phyloP scores from a whole-genome alignment of 768 basidiomycete genomes.

The Roridomyces roridus region DNA sequence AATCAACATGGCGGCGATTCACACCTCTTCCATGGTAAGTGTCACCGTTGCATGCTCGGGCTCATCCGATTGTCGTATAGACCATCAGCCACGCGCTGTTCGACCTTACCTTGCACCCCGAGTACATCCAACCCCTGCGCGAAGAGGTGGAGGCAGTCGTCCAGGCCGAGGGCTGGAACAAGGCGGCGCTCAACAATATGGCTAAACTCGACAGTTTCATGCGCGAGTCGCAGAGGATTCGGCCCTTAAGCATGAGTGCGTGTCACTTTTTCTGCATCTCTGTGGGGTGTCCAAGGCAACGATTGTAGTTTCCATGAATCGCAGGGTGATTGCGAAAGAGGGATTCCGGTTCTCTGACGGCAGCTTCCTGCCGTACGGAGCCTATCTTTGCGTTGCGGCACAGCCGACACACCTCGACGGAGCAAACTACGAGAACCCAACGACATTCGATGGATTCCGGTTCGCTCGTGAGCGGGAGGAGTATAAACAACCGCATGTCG shows the following conservation, averaged over 20 bases:
- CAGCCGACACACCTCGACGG: constrained; percentile 31
- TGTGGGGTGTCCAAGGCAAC: not conserved
- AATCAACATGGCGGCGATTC: constrained; percentile 41
- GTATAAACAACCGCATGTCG: constrained; percentile 13
- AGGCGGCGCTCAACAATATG: constrained; percentile 45
- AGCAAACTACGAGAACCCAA: constrained; percentile 39
- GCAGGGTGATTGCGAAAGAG: constrained; percentile 29
- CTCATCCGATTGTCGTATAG: constrained; percentile 20
- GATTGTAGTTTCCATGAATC: constrained; percentile 31
- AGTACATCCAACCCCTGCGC: constrained; percentile 44
- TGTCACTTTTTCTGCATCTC: constrained; percentile 24
- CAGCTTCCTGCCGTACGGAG: constrained; percentile 35
- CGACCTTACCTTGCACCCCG: constrained; percentile 37
- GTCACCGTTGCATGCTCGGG: not conserved
- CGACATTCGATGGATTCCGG: constrained; percentile 54
- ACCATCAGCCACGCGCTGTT: constrained; percentile 44
- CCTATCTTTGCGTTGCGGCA: constrained; percentile 29
- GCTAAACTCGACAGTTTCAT: constrained; percentile 51
- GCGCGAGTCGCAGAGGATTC: constrained; percentile 45
- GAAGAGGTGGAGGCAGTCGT: constrained; percentile 60
- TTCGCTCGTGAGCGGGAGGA: constrained; percentile 43
- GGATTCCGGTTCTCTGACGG: constrained; percentile 44
- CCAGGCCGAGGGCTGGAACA: constrained; percentile 54
- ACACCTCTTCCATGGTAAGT: constrained; percentile 44
- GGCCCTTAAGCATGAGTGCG: constrained; percentile 26